Evolutionary conservation across 2,329 filamentous ascomycete species (phyloP).

Genomic region (Pseudocercospora fijiensis): DNA sequence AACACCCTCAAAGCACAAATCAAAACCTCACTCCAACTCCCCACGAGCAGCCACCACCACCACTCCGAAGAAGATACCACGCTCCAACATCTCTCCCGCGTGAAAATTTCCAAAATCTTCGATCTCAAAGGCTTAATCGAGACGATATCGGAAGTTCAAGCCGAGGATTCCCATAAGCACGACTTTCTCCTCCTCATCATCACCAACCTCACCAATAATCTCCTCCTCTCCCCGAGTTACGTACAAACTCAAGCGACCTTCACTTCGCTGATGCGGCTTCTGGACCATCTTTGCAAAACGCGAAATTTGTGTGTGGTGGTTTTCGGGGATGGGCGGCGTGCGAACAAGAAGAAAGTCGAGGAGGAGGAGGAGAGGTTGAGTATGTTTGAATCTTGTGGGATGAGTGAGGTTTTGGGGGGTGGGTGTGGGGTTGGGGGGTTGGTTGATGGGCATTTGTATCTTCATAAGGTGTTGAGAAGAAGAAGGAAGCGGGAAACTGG

Average conservation of each 20-base stretch:
- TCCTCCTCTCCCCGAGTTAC: constrained; percentile 31
- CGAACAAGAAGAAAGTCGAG: constrained; percentile 9
- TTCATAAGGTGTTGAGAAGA: constrained; percentile 40
- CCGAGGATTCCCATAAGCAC: too few relatives aligned
- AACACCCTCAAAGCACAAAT: constrained; percentile 22
- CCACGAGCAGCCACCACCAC: too few relatives aligned
- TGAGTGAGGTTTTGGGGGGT: constrained; percentile 42
- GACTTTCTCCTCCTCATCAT: constrained; percentile 31
- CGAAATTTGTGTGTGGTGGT: constrained; percentile 41
- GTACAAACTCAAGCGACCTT: constrained; percentile 43
- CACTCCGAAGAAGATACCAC: too few relatives aligned
- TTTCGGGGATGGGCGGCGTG: constrained; percentile 16
- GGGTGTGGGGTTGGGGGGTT: constrained; percentile 39
- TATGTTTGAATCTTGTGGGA: constrained; percentile 43
- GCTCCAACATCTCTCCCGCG: constrained; percentile 42
- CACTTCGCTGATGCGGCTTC: constrained; percentile 43
- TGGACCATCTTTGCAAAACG: constrained; percentile 41
- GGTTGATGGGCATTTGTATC: constrained; percentile 45
- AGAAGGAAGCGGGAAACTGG: constrained; percentile 40
- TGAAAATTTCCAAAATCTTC: constrained; percentile 53
- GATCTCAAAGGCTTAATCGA: constrained; percentile 51
- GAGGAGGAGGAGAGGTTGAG: constrained; percentile 37
- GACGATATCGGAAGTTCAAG: constrained; percentile 47
- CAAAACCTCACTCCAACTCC: constrained; percentile 11
- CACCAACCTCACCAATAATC: constrained; percentile 32